Conservation (phyloP, 2,329 filamentous ascomycete genomes). For the Samsoniella hepiali region DNA sequence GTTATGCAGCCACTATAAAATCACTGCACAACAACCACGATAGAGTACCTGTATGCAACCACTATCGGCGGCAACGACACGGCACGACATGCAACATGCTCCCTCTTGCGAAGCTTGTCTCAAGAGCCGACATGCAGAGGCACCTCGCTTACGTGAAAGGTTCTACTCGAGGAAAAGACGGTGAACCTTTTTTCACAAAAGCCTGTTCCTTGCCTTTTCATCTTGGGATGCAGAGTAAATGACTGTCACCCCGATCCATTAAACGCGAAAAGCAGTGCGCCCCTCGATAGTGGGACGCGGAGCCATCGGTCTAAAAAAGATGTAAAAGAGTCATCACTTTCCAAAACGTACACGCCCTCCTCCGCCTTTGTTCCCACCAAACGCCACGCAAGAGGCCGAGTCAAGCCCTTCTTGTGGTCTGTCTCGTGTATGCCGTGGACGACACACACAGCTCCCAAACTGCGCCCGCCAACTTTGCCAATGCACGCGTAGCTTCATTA, state of each 20-base stretch:
- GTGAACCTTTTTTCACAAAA: neutral
- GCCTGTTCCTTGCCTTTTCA: neutral
- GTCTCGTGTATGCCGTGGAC: slow-evolving; percentile 2
- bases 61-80: slow-evolving; percentile 5
- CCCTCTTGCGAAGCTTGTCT: neutral
- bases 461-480: neutral
- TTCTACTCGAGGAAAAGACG: neutral
- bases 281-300: neutral
- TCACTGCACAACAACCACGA: neutral
- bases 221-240: neutral
- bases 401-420: neutral
- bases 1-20: slow-evolving; percentile 18
- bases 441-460: neutral
- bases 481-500: neutral
- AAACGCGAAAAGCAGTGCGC: neutral
- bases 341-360: slow-evolving; percentile 13
- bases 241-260: neutral
- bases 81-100: neutral
- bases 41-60: slow-evolving; percentile 3
- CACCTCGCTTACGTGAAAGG: neutral
- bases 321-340: neutral
- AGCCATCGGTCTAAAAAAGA: neutral
- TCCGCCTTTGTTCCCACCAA: neutral
- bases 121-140: neutral
- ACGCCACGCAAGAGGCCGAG: neutral